phyloP scores from a whole-genome alignment of 2,329 filamentous ascomycete species.

The Phaeomoniella chlamydospora region DNA sequence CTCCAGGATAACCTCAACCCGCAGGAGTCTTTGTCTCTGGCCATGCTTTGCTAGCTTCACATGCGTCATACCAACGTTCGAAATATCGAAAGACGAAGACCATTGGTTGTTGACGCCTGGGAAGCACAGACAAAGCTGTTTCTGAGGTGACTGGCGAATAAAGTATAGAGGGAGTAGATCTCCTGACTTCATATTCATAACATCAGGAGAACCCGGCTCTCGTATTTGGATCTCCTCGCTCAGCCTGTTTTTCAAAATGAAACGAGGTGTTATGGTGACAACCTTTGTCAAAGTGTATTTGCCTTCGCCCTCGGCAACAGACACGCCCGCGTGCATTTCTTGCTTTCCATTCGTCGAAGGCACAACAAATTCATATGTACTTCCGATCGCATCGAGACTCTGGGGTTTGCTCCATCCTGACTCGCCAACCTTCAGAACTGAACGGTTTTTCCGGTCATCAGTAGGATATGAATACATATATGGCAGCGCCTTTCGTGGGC shows the following conservation, averaged over 20 bases:
- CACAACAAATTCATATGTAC: conserved; percentile 74
- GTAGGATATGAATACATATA: conserved; percentile 93
- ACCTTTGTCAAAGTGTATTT: conserved; percentile 98
- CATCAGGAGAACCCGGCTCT: conserved; percentile 80
- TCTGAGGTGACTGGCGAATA: conserved; percentile 65
- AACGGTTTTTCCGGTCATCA: conserved; percentile 83
- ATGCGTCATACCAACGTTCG: conserved; percentile 81
- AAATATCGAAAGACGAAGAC: conserved; percentile 96
- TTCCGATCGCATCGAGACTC: conserved; percentile 95
- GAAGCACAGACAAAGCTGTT: conserved; percentile 86
- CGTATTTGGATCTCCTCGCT: conserved; percentile 78
- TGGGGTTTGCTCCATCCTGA: conserved; percentile 96
- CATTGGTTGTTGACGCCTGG: conserved; percentile 91
- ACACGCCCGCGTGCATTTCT: conserved; percentile 85
- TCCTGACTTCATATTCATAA: conserved; percentile 63
- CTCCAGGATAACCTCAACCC: conserved; percentile 83
- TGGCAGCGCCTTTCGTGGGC: conserved; percentile 60
- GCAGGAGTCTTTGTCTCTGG: conserved; percentile 74
- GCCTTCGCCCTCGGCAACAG: conserved; percentile 77
- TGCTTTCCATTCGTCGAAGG: conserved; percentile 54
- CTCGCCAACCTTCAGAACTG: conserved; percentile 72
- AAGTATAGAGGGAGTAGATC: conserved; percentile 79
- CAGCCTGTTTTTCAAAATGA: conserved; percentile 86
- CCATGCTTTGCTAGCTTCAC: conserved; percentile 86
- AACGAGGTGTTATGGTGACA: conserved; percentile 81